Base-by-base conservation (phyloP, 2,329 filamentous ascomycete species). In the Phaeophleospora eucalypticola region DNA sequence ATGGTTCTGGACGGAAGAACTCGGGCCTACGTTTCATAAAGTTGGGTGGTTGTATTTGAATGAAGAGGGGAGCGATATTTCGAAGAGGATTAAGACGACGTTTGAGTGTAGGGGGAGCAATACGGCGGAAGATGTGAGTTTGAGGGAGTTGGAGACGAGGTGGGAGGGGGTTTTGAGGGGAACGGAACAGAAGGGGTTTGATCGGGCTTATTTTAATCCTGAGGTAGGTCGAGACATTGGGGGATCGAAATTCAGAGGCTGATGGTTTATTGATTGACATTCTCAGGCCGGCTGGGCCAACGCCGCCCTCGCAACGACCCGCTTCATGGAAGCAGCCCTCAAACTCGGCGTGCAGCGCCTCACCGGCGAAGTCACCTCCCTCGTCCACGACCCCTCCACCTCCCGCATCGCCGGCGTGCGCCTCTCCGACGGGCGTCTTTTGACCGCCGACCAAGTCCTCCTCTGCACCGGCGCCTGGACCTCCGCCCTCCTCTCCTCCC, bases 381-480 rank as follows among this genome's bases (percentile, higher is more conserved):
- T 81, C 41, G 59, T 79, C 2, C 56, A 68, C 21, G 46, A 53
- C 3, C 2, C 36, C 14, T 65, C 71, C 1, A 46, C 46, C 6
- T 45, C 39, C n/a, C 36, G 46, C 3, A 38, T 69, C 9, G 43
- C 50, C 1, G 82, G 82, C 15, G 75, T 83, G 14, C 60, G 61
- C 29, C 70, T 77, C 12, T 65, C 60, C 34, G 69, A 73, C 52
- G 80, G 79, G 1, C 63, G 66, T 15, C 58, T 65, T 2, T 67
- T 79, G 40, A 64, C 58, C 14, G 81, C 79, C 2, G 73, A 78
- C 43, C 76, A 78, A 57, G 66, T 80, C 20, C 61, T 83, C 14
- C 59, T 83, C 20, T 73, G 71, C 27, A 77, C 80, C 1, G 80
- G 80, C 4, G 78, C 80, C 2, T 77, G 78, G 63, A 82, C 80